Evolutionary conservation across 148 eudicot species (phyloP).

Genomic region (Spergularia marina): DNA sequence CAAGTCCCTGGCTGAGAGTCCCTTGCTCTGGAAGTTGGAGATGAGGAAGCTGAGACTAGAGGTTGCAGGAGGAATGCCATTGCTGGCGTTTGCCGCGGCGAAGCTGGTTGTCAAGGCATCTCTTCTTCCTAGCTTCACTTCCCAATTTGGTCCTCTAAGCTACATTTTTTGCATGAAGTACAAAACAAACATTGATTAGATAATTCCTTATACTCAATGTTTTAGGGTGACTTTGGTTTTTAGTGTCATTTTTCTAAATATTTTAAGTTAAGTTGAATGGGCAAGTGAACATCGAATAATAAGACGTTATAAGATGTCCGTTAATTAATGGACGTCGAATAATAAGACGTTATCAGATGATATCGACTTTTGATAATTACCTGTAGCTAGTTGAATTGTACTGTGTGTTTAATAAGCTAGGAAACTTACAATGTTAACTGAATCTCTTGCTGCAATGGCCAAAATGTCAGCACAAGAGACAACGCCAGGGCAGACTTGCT

Average conservation of each 20-base stretch:
- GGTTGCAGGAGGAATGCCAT: conserved; percentile 37
- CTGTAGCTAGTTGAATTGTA: too few relatives aligned
- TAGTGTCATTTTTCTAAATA: too few relatives aligned
- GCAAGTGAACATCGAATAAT: too few relatives aligned
- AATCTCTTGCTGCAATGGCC: conserved; percentile 54
- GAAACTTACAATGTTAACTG: conserved; percentile 47
- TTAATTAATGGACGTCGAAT: too few relatives aligned
- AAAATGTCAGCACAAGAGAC: conserved; percentile 71
- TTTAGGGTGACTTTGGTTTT: too few relatives aligned
- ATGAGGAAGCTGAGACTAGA: conserved; percentile 36
- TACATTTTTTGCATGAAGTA: conserved; percentile 3
- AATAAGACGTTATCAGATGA: too few relatives aligned
- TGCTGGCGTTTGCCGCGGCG: conserved; percentile 32
- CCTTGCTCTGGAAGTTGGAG: conserved; percentile 35
- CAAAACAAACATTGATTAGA: not conserved
- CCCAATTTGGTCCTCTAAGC: conserved; percentile 53
- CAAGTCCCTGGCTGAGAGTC: conserved; percentile 45
- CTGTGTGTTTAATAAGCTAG: not conserved
- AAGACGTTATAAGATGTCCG: too few relatives aligned
- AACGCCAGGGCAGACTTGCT: conserved; percentile 42
- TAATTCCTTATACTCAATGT: too few relatives aligned
- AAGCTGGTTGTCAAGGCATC: conserved; percentile 36
- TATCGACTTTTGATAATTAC: too few relatives aligned
- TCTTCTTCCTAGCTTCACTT: conserved; percentile 44
- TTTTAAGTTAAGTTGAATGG: too few relatives aligned